A percentile compares a stretch with the other conserved stretches of the same genome.
These are phyloP conservation scores for Clavispora phyllophila DNA, from an alignment of 805 yeast genomes.

Conservation along the genomic window DNA sequence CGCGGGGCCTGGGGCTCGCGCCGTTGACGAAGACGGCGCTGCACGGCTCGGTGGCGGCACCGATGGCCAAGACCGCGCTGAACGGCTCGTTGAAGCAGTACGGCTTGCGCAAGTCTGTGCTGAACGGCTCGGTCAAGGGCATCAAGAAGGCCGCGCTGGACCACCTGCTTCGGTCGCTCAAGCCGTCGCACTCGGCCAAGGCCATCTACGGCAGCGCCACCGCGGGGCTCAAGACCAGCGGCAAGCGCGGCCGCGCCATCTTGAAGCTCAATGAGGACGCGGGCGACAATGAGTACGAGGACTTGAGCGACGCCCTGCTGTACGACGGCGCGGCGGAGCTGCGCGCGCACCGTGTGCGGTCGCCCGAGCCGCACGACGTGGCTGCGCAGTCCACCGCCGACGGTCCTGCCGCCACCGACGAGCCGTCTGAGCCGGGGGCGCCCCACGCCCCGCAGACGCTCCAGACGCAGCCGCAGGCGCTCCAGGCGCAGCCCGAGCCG, in stretches of 20 bases:
- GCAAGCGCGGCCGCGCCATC: conserved; percentile 35
- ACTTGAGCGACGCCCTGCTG: conserved; percentile 17
- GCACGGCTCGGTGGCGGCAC: conserved; percentile 8
- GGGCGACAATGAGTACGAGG: conserved; percentile 35
- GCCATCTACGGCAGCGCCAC: conserved; percentile 16
- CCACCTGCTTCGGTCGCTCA: conserved; percentile 22
- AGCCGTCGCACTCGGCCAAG: conserved; percentile 31
- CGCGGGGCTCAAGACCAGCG: conserved; percentile 32
- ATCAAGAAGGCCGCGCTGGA: conserved; percentile 8
- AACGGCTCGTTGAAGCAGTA: conserved; percentile 7
- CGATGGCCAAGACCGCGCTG: conserved; percentile 16
- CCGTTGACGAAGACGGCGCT: conserved; percentile 17
- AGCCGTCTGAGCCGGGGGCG: no score
- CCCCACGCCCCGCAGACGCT: no score
- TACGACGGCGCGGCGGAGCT: conserved; percentile 3
- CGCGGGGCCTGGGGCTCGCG: conserved; percentile 6
- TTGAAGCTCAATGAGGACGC: conserved; percentile 34
- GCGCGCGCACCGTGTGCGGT: no score
- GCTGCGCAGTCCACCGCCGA: no score
- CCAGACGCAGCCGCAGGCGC: no score
- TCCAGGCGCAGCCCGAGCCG: no score
- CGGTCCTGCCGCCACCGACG: no score
- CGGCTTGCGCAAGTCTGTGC: conserved; percentile 10
- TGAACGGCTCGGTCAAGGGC: conserved; percentile 10
- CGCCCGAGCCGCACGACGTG: no score